These are phyloP conservation scores for Sclerotinia glacialis DNA, from an alignment of 2,329 filamentous ascomycete species.

Conservation along the genomic window DNA sequence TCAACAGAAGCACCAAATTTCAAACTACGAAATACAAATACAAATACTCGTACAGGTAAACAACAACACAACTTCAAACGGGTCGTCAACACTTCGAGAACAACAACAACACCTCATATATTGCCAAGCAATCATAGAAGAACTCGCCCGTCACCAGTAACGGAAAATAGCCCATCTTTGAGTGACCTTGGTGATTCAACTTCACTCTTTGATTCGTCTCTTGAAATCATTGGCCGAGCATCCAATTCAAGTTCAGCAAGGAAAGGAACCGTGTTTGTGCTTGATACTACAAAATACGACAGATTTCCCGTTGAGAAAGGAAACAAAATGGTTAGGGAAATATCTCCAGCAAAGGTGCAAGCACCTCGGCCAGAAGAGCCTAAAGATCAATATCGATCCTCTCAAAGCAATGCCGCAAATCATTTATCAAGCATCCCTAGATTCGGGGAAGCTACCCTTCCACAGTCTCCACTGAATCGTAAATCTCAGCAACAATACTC, in stretches of 20 bases:
- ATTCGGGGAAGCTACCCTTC: slow-evolving; percentile 38
- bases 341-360: slow-evolving; percentile 36
- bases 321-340: slow-evolving; percentile 39
- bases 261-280: slow-evolving; percentile 28
- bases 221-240: slow-evolving; percentile 15
- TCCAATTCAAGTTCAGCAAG: slow-evolving; percentile 25
- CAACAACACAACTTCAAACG: slow-evolving; percentile 9
- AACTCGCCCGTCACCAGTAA: not conserved
- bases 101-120: not conserved
- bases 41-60: not conserved
- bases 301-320: not conserved
- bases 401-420: slow-evolving; percentile 21
- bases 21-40: slow-evolving; percentile 10
- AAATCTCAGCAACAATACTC: slow-evolving; percentile 31
- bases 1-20: slow-evolving; percentile 22
- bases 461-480: slow-evolving; percentile 38
- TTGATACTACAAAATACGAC: slow-evolving; percentile 24
- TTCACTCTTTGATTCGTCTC: slow-evolving; percentile 34
- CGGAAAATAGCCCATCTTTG: slow-evolving; percentile 26
- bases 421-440: slow-evolving; percentile 30
- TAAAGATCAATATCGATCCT: slow-evolving; percentile 30
- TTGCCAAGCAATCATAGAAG: slow-evolving; percentile 3
- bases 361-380: slow-evolving; percentile 28
- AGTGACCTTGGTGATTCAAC: slow-evolving; percentile 39
- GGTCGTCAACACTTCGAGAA: not conserved